Evolutionary conservation across 768 basidiomycete genomes (phyloP), one percentile per base, ranked within the genome.

Genomic region (Solioccasus polychromus): DNA sequence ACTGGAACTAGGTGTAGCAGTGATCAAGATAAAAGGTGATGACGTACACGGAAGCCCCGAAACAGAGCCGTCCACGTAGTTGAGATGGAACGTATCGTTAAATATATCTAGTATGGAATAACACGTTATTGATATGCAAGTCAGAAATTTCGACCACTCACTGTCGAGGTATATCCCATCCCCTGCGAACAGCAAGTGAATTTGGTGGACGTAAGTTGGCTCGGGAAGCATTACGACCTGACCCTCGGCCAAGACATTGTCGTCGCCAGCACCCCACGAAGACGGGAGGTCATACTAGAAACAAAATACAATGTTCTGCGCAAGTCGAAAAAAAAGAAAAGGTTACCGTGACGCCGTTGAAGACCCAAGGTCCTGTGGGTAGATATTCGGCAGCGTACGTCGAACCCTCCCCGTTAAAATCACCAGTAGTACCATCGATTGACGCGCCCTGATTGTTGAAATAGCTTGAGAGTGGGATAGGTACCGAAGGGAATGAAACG

Each of bases 101-200:
- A 66, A 62, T 45, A 70, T 68, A 23, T 44, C 60, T 69, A 25
- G n/a, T n/a, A n/a, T n/a, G n/a, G n/a, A 4, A 18, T n/a, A 7
- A n/a, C 20, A 22, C 30, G 18, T 47, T 14, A 52, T 19, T 6
- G 1, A 4, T 14, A 9, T 42, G 12, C 34, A 5, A 19, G n/a
- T 11, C 11, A 30, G 9, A 18, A 30, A 26, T 17, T 34, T 22
- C 17, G 22, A n/a, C n/a, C 25, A 51, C 68, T 42, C 34, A 69
- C 72, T 46, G n/a, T 64, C 57, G 1, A 35, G 45, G n/a, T n/a
- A n/a, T n/a, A n/a, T n/a, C 7, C 66, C 68, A 37, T 74, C 73
- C 19, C 72, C 73, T 17, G 74, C 66, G 50, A 77, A 78, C 10
- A 78, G 49, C 39, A 77, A 62, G 45, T 78, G 75, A 20, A 80